These are phyloP conservation scores for Arthrobotrys pseudoclavata DNA, from an alignment of 2,329 filamentous ascomycete species.

Conservation along the genomic window DNA sequence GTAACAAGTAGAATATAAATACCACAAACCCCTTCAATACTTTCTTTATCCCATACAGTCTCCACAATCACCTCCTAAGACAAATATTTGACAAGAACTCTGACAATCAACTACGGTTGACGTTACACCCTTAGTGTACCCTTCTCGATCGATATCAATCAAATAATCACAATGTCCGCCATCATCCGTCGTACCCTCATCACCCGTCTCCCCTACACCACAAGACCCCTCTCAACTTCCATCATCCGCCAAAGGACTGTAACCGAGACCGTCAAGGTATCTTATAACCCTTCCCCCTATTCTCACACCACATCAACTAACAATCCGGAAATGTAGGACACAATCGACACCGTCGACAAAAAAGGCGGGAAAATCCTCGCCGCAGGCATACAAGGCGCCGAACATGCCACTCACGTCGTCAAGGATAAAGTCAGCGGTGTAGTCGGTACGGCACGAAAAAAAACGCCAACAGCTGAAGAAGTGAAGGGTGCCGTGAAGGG, in stretches of 20 bases:
- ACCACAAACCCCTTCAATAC: conserved; percentile 5
- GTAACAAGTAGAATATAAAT: conserved; percentile 48
- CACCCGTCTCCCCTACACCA: conserved; percentile 27
- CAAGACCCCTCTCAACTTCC: conserved; percentile 53
- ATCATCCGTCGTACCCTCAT: conserved; percentile 49
- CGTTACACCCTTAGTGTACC: too few species aligned
- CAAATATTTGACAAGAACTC: too few species aligned
- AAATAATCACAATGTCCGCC: conserved; percentile 41
- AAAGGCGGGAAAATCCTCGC: conserved; percentile 46
- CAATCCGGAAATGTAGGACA: conserved; percentile 26
- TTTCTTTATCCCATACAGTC: neutral
- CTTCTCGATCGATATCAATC: conserved; percentile 10
- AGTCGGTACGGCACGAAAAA: conserved; percentile 31
- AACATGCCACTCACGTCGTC: conserved; percentile 41
- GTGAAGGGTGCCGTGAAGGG: conserved; percentile 48
- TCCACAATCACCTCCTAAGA: neutral
- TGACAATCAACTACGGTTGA: too few species aligned
- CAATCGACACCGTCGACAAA: conserved; percentile 41
- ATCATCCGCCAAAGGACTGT: conserved; percentile 30
- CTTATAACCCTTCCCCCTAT: neutral
- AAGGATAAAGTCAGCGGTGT: conserved; percentile 39
- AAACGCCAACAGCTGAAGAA: conserved; percentile 44
- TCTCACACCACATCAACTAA: too few species aligned
- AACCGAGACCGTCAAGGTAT: conserved; percentile 50
- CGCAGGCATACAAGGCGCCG: conserved; percentile 44